Conservation (phyloP, 305 asterid genomes). For the Solanum hybrid region DNA sequence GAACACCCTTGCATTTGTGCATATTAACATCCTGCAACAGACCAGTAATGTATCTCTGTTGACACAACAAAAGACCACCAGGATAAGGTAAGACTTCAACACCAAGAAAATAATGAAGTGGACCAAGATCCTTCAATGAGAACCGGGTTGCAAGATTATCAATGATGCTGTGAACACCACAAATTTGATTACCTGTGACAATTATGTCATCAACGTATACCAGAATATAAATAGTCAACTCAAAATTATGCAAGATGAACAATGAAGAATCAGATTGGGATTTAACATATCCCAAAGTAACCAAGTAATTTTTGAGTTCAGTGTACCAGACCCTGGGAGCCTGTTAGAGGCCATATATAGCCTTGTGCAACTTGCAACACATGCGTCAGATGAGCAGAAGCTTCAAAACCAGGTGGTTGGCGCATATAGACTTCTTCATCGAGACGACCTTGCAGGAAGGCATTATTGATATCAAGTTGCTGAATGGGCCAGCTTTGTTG, state of each 20-base stretch:
- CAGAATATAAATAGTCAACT: too few relatives aligned
- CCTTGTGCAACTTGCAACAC: not conserved
- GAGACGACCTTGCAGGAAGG: not conserved
- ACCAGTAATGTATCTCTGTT: not conserved
- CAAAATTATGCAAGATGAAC: not conserved
- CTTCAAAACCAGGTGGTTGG: not conserved
- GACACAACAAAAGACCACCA: not conserved
- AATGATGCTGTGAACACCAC: not conserved
- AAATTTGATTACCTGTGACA: not conserved
- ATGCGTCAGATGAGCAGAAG: not conserved
- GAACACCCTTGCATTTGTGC: not conserved
- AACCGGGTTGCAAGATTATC: not conserved
- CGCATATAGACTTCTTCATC: not conserved
- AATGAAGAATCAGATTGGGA: not conserved
- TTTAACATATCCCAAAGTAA: not conserved
- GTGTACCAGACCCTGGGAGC: not conserved
- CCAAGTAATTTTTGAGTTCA: not conserved
- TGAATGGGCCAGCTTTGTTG: not conserved
- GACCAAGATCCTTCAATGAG: not conserved
- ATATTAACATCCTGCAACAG: not conserved
- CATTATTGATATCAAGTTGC: not conserved
- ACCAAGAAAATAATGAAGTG: not conserved
- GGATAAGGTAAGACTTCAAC: not conserved
- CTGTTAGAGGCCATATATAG: not conserved
- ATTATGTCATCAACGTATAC: not conserved